phyloP scores from a whole-genome alignment of 2,329 filamentous ascomycete species.

The Alternaria triticimaculans region DNA sequence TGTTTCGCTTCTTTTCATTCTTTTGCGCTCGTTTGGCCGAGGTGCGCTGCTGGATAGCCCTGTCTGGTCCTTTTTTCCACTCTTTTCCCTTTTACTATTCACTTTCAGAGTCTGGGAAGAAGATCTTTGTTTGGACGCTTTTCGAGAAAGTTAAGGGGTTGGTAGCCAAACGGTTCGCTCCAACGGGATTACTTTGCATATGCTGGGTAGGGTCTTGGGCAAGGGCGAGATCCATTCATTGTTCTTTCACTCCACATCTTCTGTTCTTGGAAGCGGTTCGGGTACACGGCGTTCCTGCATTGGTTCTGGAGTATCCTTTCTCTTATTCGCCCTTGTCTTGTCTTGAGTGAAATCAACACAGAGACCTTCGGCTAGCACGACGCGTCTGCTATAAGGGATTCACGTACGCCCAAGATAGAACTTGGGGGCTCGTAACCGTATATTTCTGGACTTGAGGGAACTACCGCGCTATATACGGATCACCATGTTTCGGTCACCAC shows the following conservation, averaged over 20 bases:
- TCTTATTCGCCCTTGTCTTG: conserved; percentile 33
- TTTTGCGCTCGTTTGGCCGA: conserved; percentile 41
- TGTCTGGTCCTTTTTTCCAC: conserved; percentile 8
- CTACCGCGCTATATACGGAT: conserved; percentile 13
- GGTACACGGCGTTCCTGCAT: conserved; percentile 34
- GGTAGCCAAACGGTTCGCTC: conserved; percentile 30
- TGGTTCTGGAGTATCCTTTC: conserved; percentile 23
- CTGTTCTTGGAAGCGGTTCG: conserved; percentile 17
- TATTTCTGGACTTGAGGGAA: conserved; percentile 17
- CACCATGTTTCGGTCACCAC: conserved; percentile 43
- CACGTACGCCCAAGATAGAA: conserved; percentile 22
- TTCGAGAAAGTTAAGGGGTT: conserved; percentile 10
- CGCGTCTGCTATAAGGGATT: conserved; percentile 40
- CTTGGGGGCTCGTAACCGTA: conserved; percentile 10
- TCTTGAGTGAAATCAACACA: conserved; percentile 20
- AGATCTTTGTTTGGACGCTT: conserved; percentile 19
- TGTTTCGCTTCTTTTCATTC: conserved; percentile 44
- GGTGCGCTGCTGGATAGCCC: conserved; percentile 30
- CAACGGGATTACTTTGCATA: conserved; percentile 24
- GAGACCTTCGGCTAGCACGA: conserved; percentile 23
- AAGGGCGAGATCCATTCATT: conserved; percentile 45
- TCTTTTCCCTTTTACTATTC: conserved; percentile 5
- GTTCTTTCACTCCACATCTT: conserved; percentile 22
- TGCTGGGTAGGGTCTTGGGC: conserved; percentile 37
- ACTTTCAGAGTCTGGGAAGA: background rate